Base-by-base conservation (phyloP, 306 rosid species). In the Fragaria nilgerrensis region DNA sequence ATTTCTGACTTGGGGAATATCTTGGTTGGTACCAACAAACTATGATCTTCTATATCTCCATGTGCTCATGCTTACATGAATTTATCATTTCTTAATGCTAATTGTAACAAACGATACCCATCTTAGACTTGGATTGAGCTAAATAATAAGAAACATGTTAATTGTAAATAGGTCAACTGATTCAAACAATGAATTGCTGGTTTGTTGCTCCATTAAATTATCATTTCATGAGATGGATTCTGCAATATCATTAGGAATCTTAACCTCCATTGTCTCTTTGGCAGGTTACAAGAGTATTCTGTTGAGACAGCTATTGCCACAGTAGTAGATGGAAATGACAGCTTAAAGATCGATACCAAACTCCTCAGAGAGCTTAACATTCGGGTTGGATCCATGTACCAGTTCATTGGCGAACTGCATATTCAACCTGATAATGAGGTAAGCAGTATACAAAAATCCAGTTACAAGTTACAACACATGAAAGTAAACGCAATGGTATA, bases 401-500 rank as follows among this genome's bases (percentile, higher is more conserved):
- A 92, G 86, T 92, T 92, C 84, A 90, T 96, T 32, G 92, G 98
- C 2, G 94, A 92, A 77, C 93, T 95, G 76, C 87, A 70, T 76
- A 83, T 92, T 86, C 87, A 82, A 76, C 83, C 90, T 34, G 85
- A 87, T 61, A 79, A 87, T 72, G 87, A 90, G 93, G 99, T 92
- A 81, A 75, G 39, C 17, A 53, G 41, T 74, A 34, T 47, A 81
- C 63, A 20, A n/a, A 32, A 25, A 47, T 23, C 59, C 69, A 65
- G 50, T 25, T 73, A 55, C 71, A 34, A 65, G 25, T 77, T 71
- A 12, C 53, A 58, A 37, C 74, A 27, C 75, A 23, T 59, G 27
- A 37, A 70, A 25, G 53, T 85, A 25, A 55, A 63, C 37, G 34
- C 37, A 62, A 56, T 78, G 69, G 22, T 20, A 19, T 36, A 47